Base-by-base conservation (phyloP, 2,329 filamentous ascomycete species). In the Leptographium galeiforme region DNA sequence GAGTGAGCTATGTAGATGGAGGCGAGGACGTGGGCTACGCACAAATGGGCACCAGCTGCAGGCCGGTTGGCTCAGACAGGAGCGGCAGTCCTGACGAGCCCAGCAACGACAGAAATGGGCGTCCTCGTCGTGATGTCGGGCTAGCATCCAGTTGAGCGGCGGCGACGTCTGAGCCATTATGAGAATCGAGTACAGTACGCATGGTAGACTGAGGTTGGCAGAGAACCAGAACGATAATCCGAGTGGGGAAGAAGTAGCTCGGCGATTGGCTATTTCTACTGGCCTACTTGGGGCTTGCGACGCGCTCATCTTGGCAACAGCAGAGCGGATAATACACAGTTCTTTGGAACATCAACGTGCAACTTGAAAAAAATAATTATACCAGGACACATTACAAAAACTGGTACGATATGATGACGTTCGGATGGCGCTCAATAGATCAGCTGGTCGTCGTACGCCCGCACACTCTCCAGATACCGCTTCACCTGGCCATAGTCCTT, bases 31-130 rank as follows among this genome's bases (percentile, higher is more conserved):
- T 8, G 34, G 34, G 8, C 8, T 2, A 49, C 71, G 51, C 66
- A 77, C 75, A 61, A 71, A 75, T 18, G 75, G 74, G 62, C 74
- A 78, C 75, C 75, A 78, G 55, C 72, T 73, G 58, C 75, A 78
- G 50, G 68, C 63, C 5, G 67, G 57, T 19, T 67, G 58, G 40
- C 58, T 57, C 10, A 80, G 64, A 61, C 77, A 81, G 11, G 63
- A 61, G 12, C 63, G 62, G 59, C 76, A 79, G 41, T 71, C 68
- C 59, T 77, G 72, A 33, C 68, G 70, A 12, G 63, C 62, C 77
- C 76, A 81, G 62, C 76, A 79, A 50, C 72, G 68, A 25, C 63
- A 61, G 32, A 79, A 64, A 56, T 74, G 71, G 13, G 68, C 66
- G 40, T 70, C 63, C 30, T 67, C 57, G 38, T 41, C 43, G 33